Conservation (phyloP, 2,329 filamentous ascomycete genomes). For the Curvularia lunata region DNA sequence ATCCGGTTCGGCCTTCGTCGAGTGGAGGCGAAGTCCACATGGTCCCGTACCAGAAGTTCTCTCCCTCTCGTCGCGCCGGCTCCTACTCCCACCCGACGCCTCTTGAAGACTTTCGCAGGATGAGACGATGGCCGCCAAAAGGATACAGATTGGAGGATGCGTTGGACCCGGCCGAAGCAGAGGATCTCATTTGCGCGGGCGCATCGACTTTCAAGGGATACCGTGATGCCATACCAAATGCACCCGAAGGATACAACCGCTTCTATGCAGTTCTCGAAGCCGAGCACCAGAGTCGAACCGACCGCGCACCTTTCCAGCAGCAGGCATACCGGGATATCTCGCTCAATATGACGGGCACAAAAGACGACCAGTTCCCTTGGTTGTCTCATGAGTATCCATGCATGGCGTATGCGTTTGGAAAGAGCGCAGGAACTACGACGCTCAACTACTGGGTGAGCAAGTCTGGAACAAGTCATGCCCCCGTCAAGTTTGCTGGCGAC, state of each 20-base stretch:
- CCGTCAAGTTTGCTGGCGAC: slow-evolving; percentile 65
- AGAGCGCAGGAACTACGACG: slow-evolving; percentile 71
- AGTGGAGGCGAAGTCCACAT: slow-evolving; percentile 42
- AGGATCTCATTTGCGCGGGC: slow-evolving; percentile 49
- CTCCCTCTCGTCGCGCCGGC: slow-evolving; percentile 38
- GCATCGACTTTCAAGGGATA: slow-evolving; percentile 52
- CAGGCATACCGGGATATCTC: slow-evolving; percentile 48
- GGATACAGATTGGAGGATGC: slow-evolving; percentile 45
- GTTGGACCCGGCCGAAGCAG: slow-evolving; percentile 42
- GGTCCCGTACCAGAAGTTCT: slow-evolving; percentile 33
- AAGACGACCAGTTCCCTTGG: slow-evolving; percentile 62
- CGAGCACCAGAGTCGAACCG: slow-evolving; percentile 48
- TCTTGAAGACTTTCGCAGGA: slow-evolving; percentile 47
- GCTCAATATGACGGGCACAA: slow-evolving; percentile 45
- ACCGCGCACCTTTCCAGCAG: slow-evolving; percentile 46
- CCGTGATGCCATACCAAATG: slow-evolving; percentile 46
- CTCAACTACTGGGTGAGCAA: slow-evolving; percentile 72
- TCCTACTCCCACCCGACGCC: slow-evolving; percentile 48
- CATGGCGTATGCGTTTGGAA: slow-evolving; percentile 70
- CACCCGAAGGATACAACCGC: slow-evolving; percentile 46
- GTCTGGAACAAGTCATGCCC: slow-evolving; percentile 62
- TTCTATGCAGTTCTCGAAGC: slow-evolving; percentile 52
- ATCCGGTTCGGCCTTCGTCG: slow-evolving; percentile 39
- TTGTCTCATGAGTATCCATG: slow-evolving; percentile 77
- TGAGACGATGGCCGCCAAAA: slow-evolving; percentile 50